Percentiles rank a stretch among this genome's conserved stretches.
Conservation (phyloP, 371 early-diverging fungal species). For the Umbelopsis sp. region DNA sequence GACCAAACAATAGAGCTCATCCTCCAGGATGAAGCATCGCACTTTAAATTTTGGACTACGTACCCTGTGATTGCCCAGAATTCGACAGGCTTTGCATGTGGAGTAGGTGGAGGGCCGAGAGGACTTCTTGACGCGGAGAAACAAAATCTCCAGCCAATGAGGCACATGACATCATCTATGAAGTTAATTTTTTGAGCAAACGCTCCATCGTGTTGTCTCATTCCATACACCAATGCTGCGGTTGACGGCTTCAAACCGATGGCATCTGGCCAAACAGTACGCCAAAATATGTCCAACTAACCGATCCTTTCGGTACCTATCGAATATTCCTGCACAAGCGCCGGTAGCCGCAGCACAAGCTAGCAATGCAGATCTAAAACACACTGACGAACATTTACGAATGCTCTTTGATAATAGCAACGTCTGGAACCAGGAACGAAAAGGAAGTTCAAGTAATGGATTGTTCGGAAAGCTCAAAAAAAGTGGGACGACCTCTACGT, state of each 20-base stretch:
- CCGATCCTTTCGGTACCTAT: background rate
- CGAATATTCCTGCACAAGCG: background rate
- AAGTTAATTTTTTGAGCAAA: background rate
- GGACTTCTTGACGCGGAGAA: slow-evolving; percentile 10
- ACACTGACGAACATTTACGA: slow-evolving; percentile 37
- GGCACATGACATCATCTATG: slow-evolving; percentile 16
- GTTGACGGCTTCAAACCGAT: background rate
- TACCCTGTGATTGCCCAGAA: slow-evolving; percentile 10
- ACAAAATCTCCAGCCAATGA: slow-evolving; percentile 3
- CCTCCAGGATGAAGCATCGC: too few species aligned
- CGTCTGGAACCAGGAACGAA: slow-evolving; percentile 30
- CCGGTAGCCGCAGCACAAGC: background rate
- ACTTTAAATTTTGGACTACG: background rate
- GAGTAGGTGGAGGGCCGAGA: slow-evolving; percentile 7
- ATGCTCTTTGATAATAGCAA: slow-evolving; percentile 42
- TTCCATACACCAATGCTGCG: background rate
- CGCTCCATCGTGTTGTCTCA: background rate
- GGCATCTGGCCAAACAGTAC: background rate
- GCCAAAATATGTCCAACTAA: background rate
- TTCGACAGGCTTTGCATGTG: slow-evolving; percentile 14
- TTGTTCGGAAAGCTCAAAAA: background rate
- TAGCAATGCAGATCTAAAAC: background rate
- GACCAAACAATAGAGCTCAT: too few species aligned
- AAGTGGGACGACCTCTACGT: background rate
- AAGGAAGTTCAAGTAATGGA: background rate